Conservation (phyloP, 163 green algal genomes). For the Coccomyxa subellipsoidea region DNA sequence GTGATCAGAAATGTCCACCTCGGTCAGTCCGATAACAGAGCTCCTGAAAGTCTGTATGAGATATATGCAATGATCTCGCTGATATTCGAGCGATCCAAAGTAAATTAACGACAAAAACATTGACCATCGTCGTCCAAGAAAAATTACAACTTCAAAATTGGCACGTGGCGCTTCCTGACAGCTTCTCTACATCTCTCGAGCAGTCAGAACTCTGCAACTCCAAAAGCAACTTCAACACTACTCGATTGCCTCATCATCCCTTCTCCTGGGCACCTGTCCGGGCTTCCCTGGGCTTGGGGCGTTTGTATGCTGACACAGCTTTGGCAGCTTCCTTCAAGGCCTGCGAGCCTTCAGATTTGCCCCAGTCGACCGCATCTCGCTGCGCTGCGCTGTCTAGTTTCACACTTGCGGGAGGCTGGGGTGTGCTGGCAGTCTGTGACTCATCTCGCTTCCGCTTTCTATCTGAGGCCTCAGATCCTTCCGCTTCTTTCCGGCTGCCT, state of each 20-base stretch:
- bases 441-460: neutral
- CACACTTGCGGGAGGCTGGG: neutral
- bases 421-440: neutral
- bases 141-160: no score
- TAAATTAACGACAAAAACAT: neutral
- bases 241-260: neutral
- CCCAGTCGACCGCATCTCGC: neutral
- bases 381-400: neutral
- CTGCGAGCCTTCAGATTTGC: neutral
- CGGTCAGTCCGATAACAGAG: no score
- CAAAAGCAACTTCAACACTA: no score
- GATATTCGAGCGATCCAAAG: neutral
- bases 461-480: neutral
- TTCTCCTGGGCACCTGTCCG: neutral
- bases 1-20: no score
- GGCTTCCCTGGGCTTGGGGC: neutral
- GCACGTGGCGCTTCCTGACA: neutral
- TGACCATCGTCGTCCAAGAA: no score
- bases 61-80: neutral
- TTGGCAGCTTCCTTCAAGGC: neutral
- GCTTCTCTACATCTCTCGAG: no score
- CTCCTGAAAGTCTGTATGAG: no score
- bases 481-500: neutral
- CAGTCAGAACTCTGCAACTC: no score
- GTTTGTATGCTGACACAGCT: neutral